These are phyloP conservation scores for Verbascum thapsus DNA, from an alignment of 257 asterid genomes.

Conservation along the genomic window DNA sequence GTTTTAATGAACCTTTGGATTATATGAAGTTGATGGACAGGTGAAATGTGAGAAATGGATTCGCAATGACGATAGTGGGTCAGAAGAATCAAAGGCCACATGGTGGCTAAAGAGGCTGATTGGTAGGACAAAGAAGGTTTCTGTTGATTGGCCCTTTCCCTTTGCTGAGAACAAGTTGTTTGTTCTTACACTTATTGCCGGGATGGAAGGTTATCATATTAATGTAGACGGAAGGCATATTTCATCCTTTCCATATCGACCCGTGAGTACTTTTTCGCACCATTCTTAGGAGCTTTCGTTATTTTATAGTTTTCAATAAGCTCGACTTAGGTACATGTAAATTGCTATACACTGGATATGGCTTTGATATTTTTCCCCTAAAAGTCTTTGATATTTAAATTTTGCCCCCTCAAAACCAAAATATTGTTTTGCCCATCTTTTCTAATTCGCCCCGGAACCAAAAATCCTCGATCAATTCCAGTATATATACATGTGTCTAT, in stretches of 20 bases:
- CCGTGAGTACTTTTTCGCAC: conserved; percentile 51
- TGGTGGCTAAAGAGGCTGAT: conserved; percentile 96
- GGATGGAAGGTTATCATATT: conserved; percentile 90
- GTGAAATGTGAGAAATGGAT: conserved; percentile 97
- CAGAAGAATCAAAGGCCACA: conserved; percentile 74
- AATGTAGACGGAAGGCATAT: conserved; percentile 88
- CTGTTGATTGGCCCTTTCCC: conserved; percentile 93
- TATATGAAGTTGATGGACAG: conserved; percentile 83
- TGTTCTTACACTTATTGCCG: conserved; percentile 85
- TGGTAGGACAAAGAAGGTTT: conserved; percentile 82
- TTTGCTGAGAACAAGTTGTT: conserved; percentile 85
- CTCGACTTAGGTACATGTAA: no score
- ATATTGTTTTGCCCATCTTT: no score
- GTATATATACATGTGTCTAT: no score
- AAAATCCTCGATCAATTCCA: no score
- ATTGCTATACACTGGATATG: no score
- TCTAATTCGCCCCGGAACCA: no score
- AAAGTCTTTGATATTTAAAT: no score
- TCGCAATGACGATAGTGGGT: conserved; percentile 69
- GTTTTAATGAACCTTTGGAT: conserved; percentile 28
- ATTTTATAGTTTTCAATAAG: no score
- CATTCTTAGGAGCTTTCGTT: no score
- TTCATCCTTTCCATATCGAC: conserved; percentile 81
- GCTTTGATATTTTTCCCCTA: no score
- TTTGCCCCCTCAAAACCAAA: no score